Base-by-base conservation (phyloP, 768 basidiomycete genomes). In the Pleurotus tuber-regium region DNA sequence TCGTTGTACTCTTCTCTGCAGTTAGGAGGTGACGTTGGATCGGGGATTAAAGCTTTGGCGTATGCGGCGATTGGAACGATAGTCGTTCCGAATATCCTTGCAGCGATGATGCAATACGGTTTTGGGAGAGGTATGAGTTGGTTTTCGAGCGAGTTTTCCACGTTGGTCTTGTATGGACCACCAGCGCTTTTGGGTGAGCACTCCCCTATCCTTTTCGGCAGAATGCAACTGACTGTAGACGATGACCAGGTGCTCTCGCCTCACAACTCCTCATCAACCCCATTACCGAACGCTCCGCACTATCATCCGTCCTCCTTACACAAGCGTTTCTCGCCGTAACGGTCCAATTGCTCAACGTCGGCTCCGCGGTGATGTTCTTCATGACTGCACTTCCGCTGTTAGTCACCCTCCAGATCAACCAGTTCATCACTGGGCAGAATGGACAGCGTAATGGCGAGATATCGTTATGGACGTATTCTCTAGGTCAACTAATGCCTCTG, bases 51-150 rank as follows among this genome's bases (percentile, higher is more conserved):
- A 23, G 16, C 46, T 4, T 35, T 48, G 30, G 19, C 19, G 4
- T 48, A 48, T 48, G 46, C 46, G 38, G 52, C 85, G 19, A 44
- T 82, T 2, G 85, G 84, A 0, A 79, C 84, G 0, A 26, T 91
- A 2, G 44, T 87, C 1, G 70, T 75, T 1, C 83, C 89, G 0
- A 94, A 96, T 57, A 53, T 77, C 1, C 76, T 89, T 0, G 96
- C 95, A 0, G 61, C 82, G 1, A 52, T 90, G 10, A 87, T 96
- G 83, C 65, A 68, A 23, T 62, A 64, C 4, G 77, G 82, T 0
- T 63, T 92, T 18, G 75, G 79, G 6, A 86, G 80, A 65, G 76
- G 81, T 0, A 80, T 96, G 80, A 89, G 88, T 59, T 98, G 94
- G 94, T 97, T 91, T 66, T 73, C 79, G 12, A 78, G 74, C 35